Base-by-base conservation (phyloP, 2,329 filamentous ascomycete species). In the Apiospora malaysiana region DNA sequence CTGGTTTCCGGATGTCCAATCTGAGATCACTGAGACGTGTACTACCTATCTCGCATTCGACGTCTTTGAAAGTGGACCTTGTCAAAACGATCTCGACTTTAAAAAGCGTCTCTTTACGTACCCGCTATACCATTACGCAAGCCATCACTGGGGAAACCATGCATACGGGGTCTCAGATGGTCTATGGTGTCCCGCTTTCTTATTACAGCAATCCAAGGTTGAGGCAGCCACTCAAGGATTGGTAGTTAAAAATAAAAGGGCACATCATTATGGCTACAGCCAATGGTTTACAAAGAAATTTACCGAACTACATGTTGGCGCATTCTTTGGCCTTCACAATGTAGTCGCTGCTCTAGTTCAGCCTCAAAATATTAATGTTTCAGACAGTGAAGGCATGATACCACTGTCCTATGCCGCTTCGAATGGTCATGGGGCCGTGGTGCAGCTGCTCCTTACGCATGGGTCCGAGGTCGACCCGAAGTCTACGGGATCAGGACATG, bases 41-140 rank as follows among this genome's bases (percentile, higher is more conserved):
- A 49, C 79, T 6, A 78, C 78, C 0, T 83, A 84, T 68, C 74
- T 84, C 4, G 81, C 77, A 16, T 81, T 42, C 40, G 40, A 42
- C 8, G 40, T 42, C 40, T 42, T 42, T 14, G 16, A 18, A 6
- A 46, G 14, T 18, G 43, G 43, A 2, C 14, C 5, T 2, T 46
- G 43, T 14, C 9, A 46, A 18, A 46, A 6, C 14, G 43, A 46
- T 3, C 43, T 46, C 16, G 43, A 16, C 16, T 46, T 46, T 18
- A 16, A 46, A 18, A 18, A 46, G 2, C 12, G 43, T 1, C 43
- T 46, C 16, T 46, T 14, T 46, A 2, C 43, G 12, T 46, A 46
- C 16, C 43, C 43, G 14, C 18, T 46, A 18, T 46, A 46, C 43
- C 9, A 46, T 2, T 46, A 46, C 43, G 12, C 43, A 1, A 46